Conservation (phyloP, 1,284 basidiomycete genomes). For the Wallemia hederae region DNA sequence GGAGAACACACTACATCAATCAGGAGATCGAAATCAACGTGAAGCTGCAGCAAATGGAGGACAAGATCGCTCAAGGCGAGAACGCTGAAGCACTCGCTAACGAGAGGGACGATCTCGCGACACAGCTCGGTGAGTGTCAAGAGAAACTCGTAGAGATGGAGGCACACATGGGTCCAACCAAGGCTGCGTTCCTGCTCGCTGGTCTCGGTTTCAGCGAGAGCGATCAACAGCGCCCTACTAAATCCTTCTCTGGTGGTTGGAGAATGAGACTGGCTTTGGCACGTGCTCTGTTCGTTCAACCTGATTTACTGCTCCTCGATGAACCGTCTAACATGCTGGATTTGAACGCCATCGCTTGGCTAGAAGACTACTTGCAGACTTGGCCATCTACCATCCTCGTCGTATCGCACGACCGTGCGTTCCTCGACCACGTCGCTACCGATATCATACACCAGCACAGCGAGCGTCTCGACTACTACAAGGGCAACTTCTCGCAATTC, state of each 20-base stretch:
- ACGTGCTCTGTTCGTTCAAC: slow-evolving; percentile 68
- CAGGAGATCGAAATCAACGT: slow-evolving; percentile 50
- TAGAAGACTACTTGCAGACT: slow-evolving; percentile 80
- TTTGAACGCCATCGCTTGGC: slow-evolving; percentile 25
- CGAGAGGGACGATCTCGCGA: slow-evolving; percentile 49
- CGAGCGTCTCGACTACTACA: slow-evolving; percentile 70
- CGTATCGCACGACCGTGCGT: slow-evolving; percentile 96
- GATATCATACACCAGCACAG: slow-evolving; percentile 95
- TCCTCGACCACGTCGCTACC: slow-evolving; percentile 86
- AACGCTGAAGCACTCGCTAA: slow-evolving; percentile 27
- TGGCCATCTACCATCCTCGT: slow-evolving; percentile 86
- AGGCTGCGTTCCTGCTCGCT: slow-evolving; percentile 66
- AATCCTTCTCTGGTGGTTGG: slow-evolving; percentile 92
- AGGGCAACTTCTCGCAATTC: slow-evolving; percentile 86
- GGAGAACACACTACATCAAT: slow-evolving; percentile 62
- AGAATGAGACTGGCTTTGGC: slow-evolving; percentile 58
- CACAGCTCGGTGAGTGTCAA: slow-evolving; percentile 73
- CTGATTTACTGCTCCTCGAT: slow-evolving; percentile 54
- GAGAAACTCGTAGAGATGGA: slow-evolving; percentile 82
- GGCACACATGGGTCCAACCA: slow-evolving; percentile 76
- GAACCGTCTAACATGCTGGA: slow-evolving; percentile 94
- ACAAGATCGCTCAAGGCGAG: slow-evolving; percentile 9
- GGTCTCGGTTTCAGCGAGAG: slow-evolving; percentile 72
- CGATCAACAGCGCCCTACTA: slow-evolving; percentile 57
- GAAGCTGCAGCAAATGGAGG: slow-evolving; percentile 38